phyloP scores from a whole-genome alignment of 352 stramenopile genomes.

The Aphanomyces euteiches region DNA sequence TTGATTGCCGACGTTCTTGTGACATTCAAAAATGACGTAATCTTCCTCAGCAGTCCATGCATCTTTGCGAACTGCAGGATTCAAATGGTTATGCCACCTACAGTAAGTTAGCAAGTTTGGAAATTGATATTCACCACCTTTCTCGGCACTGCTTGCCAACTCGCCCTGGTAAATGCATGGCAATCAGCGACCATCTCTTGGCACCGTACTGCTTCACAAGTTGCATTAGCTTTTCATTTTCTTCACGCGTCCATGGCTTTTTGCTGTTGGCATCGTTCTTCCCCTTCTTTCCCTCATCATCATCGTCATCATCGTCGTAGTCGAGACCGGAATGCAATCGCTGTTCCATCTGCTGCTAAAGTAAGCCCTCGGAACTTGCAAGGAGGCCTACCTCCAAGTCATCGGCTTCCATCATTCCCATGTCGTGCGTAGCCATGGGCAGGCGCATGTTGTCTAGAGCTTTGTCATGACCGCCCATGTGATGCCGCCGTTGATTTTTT shows the following conservation, averaged over 20 bases:
- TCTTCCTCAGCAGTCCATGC: conserved; percentile 88
- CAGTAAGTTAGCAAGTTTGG: conserved; percentile 12
- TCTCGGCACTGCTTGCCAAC: conserved; percentile 88
- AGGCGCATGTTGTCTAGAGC: conserved; percentile 19
- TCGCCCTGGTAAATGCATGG: conserved; percentile 80
- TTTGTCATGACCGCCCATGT: conserved; percentile 7
- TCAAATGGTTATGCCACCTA: conserved; percentile 88
- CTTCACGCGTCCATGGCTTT: conserved; percentile 77
- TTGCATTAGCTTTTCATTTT: conserved; percentile 87
- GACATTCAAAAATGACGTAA: conserved; percentile 86
- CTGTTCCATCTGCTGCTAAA: conserved; percentile 16
- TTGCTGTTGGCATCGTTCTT: conserved; percentile 80
- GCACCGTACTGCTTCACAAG: conserved; percentile 86
- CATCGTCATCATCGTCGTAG: conserved; percentile 55
- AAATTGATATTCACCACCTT: conserved; percentile 33
- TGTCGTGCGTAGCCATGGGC: conserved; percentile 19
- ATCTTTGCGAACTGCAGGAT: conserved; percentile 82
- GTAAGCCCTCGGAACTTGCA: not conserved
- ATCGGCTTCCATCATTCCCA: conserved; percentile 22
- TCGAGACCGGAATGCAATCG: conserved; percentile 26
- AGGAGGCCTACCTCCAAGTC: conserved; percentile 11
- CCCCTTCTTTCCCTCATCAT: conserved; percentile 49
- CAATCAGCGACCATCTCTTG: conserved; percentile 87
- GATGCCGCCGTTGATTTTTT: conserved; percentile 16
- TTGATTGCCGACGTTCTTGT: conserved; percentile 90